Evolutionary conservation across 1,284 basidiomycete species (phyloP).

Genomic region (Ganoderma lucidum): DNA sequence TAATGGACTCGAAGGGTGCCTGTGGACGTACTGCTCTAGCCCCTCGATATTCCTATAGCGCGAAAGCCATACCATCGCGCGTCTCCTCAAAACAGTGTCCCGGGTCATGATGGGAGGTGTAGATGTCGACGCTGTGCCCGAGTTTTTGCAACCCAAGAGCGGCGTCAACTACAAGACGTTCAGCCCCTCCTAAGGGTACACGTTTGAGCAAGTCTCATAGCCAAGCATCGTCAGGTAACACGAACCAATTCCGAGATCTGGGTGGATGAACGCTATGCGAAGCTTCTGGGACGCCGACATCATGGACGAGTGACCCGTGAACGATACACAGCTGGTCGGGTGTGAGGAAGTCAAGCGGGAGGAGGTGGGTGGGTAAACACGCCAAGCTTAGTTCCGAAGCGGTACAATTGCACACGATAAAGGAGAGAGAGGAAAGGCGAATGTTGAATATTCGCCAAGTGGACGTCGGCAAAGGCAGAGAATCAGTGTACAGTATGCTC

Average conservation of each 20-base stretch:
- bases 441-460: too few species aligned
- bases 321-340: neutral
- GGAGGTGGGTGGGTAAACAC: too few species aligned
- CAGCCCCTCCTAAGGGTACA: slow-evolving; percentile 81
- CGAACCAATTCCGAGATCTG: slow-evolving; percentile 93
- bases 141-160: slow-evolving; percentile 86
- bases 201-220: slow-evolving; percentile 5
- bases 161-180: slow-evolving; percentile 95
- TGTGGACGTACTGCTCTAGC: slow-evolving; percentile 42
- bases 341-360: too few species aligned
- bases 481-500: too few species aligned
- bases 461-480: too few species aligned
- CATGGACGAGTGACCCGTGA: neutral
- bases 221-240: slow-evolving; percentile 16
- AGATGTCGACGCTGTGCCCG: slow-evolving; percentile 91
- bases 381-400: neutral
- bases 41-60: neutral
- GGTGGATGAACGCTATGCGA: slow-evolving; percentile 88
- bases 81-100: slow-evolving; percentile 92
- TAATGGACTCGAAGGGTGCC: slow-evolving; percentile 88
- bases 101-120: slow-evolving; percentile 93
- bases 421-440: too few species aligned
- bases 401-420: neutral
- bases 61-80: slow-evolving; percentile 66
- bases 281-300: slow-evolving; percentile 31